Evolutionary conservation across 495 filamentous ascomycete species (phyloP), one percentile per base, ranked within the genome.

Genomic region (Aspergillus cavernicola): DNA sequence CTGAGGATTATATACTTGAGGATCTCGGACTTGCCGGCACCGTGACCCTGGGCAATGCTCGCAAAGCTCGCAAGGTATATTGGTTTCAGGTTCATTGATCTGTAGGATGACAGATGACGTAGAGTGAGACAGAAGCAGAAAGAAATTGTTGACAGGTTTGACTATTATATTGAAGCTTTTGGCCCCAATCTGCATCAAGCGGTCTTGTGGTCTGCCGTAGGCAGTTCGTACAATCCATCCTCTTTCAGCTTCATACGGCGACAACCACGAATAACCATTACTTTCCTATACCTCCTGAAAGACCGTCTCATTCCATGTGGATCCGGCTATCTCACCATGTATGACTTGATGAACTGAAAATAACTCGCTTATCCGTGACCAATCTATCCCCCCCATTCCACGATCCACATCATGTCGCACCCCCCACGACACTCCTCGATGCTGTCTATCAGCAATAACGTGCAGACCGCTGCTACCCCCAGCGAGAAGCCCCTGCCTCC

Each of bases 371-470:
- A 37, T 35, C 35, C 15, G 16, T 33, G 10, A 42, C 43, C 47
- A 31, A 48, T 3, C 11, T 19, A 15, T 13, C 16, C 37, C 45
- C 36, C 37, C 39, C 37, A 46, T n/a, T n/a, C n/a, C n/a, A n/a
- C n/a, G n/a, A n/a, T 38, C 33, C 15, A 3, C 42, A 28, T 19
- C 59, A 75, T 75, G 71, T 58, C 71, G 24, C 66, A 67, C 29
- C 66, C 64, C 47, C 50, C 66, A 29, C 63, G 68, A 47, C 71
- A 69, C 45, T 63, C 66, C 38, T 53, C 68, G 9, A 70, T 75
- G 66, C 64, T 72, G 18, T 72, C 72, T 15, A 56, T 70, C 48
- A 72, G 61, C 65, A 70, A 66, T 53, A 58, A 38, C 41, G 51
- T 15, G 39, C 64, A 51, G 56, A 64, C 59, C 44, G 50, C 60